Evolutionary conservation across 2,329 filamentous ascomycete genomes (phyloP).

Genomic region (Cyanodermella asteris): DNA sequence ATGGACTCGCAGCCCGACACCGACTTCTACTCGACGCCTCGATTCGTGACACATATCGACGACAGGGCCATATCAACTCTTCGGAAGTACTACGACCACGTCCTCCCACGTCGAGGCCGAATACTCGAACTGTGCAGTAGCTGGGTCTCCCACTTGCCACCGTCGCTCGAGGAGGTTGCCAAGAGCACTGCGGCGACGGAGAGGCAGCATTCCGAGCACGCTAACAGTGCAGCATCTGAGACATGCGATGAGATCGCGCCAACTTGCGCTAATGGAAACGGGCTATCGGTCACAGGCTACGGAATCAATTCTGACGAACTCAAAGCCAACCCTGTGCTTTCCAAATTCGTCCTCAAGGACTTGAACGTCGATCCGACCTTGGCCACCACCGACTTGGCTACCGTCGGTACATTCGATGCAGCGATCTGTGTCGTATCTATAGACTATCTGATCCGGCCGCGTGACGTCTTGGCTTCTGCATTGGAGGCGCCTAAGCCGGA

Average conservation of each 20-base stretch:
- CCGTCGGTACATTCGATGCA: conserved; percentile 17
- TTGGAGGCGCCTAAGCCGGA: conserved; percentile 18
- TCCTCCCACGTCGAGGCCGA: conserved; percentile 19
- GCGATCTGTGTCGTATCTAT: conserved; percentile 29
- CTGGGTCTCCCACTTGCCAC: conserved; percentile 27
- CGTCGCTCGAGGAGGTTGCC: conserved; percentile 9
- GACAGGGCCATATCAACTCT: conserved; percentile 24
- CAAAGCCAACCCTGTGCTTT: conserved; percentile 18
- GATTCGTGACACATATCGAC: conserved; percentile 33
- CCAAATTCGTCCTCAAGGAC: conserved; percentile 17
- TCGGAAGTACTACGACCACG: conserved; percentile 22
- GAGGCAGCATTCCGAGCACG: background rate
- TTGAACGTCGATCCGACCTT: conserved; percentile 19
- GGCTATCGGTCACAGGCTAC: conserved; percentile 22
- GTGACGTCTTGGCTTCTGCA: conserved; percentile 22
- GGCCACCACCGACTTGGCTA: conserved; percentile 4
- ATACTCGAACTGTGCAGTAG: conserved; percentile 29
- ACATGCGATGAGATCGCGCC: conserved; percentile 6
- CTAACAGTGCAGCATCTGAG: background rate
- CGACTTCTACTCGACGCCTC: conserved; percentile 14
- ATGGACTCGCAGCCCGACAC: conserved; percentile 10
- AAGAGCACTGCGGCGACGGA: conserved; percentile 3
- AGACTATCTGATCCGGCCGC: conserved; percentile 27
- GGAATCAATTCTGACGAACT: conserved; percentile 28
- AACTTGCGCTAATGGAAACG: conserved; percentile 4